These are phyloP conservation scores for Plasmodium reichenowi DNA, from an alignment of 169 alveolate genomes.

Conservation along the genomic window DNA sequence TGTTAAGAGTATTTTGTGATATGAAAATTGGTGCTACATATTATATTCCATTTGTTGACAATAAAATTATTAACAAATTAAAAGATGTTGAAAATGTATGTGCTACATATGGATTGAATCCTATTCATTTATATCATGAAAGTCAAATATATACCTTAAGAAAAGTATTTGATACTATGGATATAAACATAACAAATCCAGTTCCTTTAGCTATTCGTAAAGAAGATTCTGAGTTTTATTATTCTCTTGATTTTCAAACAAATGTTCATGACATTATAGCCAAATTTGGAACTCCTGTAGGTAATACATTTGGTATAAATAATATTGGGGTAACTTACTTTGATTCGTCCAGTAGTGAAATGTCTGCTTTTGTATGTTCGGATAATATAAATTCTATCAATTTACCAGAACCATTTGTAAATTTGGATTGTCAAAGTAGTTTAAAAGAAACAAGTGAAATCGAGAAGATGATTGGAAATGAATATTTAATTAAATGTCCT, in stretches of 20 bases:
- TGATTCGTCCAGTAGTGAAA: slow-evolving; percentile 83
- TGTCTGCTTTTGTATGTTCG: slow-evolving; percentile 85
- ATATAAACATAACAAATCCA: slow-evolving; percentile 74
- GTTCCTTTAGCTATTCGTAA: slow-evolving; percentile 79
- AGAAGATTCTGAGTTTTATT: slow-evolving; percentile 39
- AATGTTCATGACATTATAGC: slow-evolving; percentile 66
- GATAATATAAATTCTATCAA: slow-evolving; percentile 77
- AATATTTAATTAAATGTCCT: slow-evolving; percentile 87
- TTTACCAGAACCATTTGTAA: slow-evolving; percentile 82
- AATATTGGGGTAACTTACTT: slow-evolving; percentile 76
- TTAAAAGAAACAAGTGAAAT: slow-evolving; percentile 82
- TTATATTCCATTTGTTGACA: slow-evolving; percentile 80
- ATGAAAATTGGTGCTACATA: slow-evolving; percentile 89
- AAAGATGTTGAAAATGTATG: slow-evolving; percentile 73
- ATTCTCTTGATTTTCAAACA: slow-evolving; percentile 79
- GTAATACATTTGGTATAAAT: slow-evolving; percentile 80
- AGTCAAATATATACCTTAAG: slow-evolving; percentile 56
- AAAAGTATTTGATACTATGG: slow-evolving; percentile 58
- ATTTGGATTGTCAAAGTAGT: slow-evolving; percentile 84
- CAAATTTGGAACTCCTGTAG: slow-evolving; percentile 54
- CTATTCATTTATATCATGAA: slow-evolving; percentile 73
- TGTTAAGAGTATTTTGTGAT: slow-evolving; percentile 91
- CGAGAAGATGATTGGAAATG: slow-evolving; percentile 86
- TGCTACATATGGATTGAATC: slow-evolving; percentile 78
- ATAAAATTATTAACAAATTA: slow-evolving; percentile 40